phyloP scores from a whole-genome alignment of 768 basidiomycete species.

The Russula brevipes region DNA sequence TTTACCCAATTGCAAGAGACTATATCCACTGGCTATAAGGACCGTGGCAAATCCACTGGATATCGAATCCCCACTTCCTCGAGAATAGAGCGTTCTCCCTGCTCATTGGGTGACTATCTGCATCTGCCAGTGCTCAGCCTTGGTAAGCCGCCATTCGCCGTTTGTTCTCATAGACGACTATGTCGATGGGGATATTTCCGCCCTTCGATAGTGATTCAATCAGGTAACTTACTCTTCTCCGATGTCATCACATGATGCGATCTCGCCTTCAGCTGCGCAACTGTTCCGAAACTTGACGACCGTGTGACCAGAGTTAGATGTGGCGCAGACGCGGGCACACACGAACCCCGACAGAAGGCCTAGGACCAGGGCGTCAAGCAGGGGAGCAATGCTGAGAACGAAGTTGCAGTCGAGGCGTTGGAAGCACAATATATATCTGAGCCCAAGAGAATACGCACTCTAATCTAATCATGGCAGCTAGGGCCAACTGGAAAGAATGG shows the following conservation, averaged over 20 bases:
- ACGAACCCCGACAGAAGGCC: not conserved
- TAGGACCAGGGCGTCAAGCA: conserved; percentile 15
- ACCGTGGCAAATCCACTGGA: not conserved
- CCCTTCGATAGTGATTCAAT: conserved; percentile 9
- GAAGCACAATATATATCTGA: conserved; percentile 21
- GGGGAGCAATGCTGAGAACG: conserved; percentile 3
- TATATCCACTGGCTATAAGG: not conserved
- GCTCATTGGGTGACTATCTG: conserved; percentile 11
- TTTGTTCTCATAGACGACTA: not conserved
- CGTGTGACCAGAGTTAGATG: conserved; percentile 21
- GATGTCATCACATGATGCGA: not conserved
- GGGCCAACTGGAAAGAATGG: conserved; percentile 19
- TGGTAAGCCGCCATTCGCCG: not conserved
- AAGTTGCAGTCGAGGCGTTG: conserved; percentile 24
- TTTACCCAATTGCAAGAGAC: not conserved
- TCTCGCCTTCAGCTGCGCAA: not conserved
- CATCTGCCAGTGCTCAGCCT: not conserved
- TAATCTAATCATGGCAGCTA: conserved; percentile 11
- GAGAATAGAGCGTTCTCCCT: conserved; percentile 1
- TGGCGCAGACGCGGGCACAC: conserved; percentile 13
- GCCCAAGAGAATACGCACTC: conserved; percentile 1
- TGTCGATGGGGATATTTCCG: not conserved
- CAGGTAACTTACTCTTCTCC: not conserved
- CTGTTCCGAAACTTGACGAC: conserved; percentile 22
- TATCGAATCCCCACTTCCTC: conserved; percentile 10